Evolutionary conservation across 768 basidiomycete species (phyloP).

Genomic region (Sutorius australiensis): DNA sequence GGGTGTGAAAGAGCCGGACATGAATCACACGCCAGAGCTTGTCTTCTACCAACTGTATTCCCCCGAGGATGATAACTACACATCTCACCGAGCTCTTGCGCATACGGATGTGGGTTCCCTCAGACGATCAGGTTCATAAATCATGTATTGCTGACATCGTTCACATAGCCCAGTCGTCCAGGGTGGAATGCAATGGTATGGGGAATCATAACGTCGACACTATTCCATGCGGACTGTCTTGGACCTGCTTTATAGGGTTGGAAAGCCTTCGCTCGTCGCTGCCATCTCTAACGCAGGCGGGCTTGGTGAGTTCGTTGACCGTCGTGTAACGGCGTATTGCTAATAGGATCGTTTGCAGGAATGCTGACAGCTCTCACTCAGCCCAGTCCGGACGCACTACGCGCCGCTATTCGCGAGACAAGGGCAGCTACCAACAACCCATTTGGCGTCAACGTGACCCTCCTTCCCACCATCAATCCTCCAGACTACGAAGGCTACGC

Average conservation of each 20-base stretch:
- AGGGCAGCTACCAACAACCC: conserved; percentile 63
- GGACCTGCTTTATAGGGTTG: conserved; percentile 55
- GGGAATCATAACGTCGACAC: background rate
- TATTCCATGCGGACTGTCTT: background rate
- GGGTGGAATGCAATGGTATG: conserved; percentile 88
- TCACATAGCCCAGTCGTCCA: conserved; percentile 68
- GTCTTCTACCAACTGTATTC: too few relatives aligned
- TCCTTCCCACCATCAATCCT: conserved; percentile 86
- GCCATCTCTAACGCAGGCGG: conserved; percentile 84
- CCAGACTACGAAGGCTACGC: conserved; percentile 89
- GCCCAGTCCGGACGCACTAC: conserved; percentile 77
- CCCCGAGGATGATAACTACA: conserved; percentile 42
- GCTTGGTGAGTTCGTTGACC: conserved; percentile 46
- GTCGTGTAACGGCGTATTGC: background rate
- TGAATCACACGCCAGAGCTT: background rate
- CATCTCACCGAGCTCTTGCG: conserved; percentile 60
- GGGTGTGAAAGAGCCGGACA: background rate
- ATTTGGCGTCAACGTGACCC: conserved; percentile 83
- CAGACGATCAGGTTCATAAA: background rate
- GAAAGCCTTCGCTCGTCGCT: conserved; percentile 66
- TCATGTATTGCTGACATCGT: background rate
- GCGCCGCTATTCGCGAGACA: conserved; percentile 77
- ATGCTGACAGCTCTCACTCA: conserved; percentile 87
- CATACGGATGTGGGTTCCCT: conserved; percentile 56
- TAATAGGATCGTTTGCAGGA: conserved; percentile 38